These are phyloP conservation scores for Pseudotsuga menziesii DNA, from an alignment of 75 land plant species.

Conservation along the genomic window DNA sequence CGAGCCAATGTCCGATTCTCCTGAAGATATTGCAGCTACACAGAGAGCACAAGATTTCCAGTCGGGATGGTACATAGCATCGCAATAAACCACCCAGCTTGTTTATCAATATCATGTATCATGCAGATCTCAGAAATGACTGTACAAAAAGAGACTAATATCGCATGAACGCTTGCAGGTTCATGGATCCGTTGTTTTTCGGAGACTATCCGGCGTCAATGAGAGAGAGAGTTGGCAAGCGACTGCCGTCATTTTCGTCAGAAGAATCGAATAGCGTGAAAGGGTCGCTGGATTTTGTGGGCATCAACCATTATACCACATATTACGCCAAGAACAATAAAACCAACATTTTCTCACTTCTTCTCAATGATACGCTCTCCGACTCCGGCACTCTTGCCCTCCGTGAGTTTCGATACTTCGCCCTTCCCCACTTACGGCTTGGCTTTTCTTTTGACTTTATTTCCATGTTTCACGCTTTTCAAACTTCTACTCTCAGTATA, in stretches of 20 bases:
- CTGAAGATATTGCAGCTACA: conserved; percentile 37
- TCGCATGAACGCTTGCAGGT: conserved; percentile 25
- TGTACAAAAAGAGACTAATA: not conserved
- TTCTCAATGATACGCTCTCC: conserved; percentile 38
- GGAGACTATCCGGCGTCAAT: conserved; percentile 70
- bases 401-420: conserved; percentile 27
- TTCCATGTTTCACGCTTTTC: no score
- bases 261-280: conserved; percentile 36
- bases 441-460: not conserved
- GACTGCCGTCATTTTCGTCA: conserved; percentile 53
- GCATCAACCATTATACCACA: conserved; percentile 76
- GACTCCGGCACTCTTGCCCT: conserved; percentile 48
- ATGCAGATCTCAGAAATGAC: not conserved
- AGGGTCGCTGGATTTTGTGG: conserved; percentile 75
- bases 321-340: conserved; percentile 39
- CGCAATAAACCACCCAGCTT: not conserved
- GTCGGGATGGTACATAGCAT: conserved; percentile 28
- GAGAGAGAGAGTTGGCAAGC: conserved; percentile 46
- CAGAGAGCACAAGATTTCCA: conserved; percentile 37
- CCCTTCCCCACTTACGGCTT: no score
- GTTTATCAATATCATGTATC: not conserved
- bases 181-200: conserved; percentile 65
- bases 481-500: no score
- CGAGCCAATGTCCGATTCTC: conserved; percentile 42
- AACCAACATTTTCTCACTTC: conserved; percentile 22